These are phyloP conservation scores for Mycena citricolor DNA, from an alignment of 1,284 basidiomycete genomes.

Conservation along the genomic window DNA sequence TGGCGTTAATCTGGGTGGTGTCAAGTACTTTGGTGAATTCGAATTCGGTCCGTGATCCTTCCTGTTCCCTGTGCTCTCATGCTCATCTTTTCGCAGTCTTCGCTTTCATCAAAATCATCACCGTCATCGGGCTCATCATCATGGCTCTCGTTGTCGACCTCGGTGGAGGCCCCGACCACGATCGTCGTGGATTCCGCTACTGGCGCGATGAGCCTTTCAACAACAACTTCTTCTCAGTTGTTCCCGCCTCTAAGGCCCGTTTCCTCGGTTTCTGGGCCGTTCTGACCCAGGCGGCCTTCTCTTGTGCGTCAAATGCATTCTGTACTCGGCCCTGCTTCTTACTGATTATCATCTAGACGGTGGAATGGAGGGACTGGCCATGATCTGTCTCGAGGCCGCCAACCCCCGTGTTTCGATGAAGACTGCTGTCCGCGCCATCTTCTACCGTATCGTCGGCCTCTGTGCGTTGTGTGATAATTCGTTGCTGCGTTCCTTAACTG, in stretches of 20 bases:
- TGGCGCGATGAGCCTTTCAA: constrained; percentile 26
- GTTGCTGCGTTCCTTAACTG: background rate
- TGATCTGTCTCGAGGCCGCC: constrained; percentile 39
- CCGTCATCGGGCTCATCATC: constrained; percentile 36
- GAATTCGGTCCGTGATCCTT: constrained; percentile 35
- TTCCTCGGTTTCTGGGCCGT: constrained; percentile 30
- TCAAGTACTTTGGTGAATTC: constrained; percentile 33
- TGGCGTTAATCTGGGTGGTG: constrained; percentile 30
- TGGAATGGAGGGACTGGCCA: constrained; percentile 37
- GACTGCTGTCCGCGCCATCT: constrained; percentile 46
- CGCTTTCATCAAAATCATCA: constrained; percentile 37
- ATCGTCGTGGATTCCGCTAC: constrained; percentile 29
- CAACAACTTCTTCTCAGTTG: constrained; percentile 24
- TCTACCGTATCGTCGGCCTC: constrained; percentile 45
- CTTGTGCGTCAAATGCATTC: constrained; percentile 11
- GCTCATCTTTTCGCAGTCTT: constrained; percentile 19
- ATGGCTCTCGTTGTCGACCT: constrained; percentile 33
- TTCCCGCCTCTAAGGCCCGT: constrained; percentile 26
- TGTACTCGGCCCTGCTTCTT: background rate
- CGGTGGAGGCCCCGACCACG: constrained; percentile 25
- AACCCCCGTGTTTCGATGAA: constrained; percentile 33
- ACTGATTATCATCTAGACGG: constrained; percentile 14
- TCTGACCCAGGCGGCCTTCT: constrained; percentile 26
- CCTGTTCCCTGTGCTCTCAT: background rate
- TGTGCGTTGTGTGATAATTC: constrained; percentile 14